Percentiles rank a stretch among this genome's conserved stretches.
Evolutionary conservation across 345 rosid genomes (phyloP).

Genomic region (Acer yangbiense): DNA sequence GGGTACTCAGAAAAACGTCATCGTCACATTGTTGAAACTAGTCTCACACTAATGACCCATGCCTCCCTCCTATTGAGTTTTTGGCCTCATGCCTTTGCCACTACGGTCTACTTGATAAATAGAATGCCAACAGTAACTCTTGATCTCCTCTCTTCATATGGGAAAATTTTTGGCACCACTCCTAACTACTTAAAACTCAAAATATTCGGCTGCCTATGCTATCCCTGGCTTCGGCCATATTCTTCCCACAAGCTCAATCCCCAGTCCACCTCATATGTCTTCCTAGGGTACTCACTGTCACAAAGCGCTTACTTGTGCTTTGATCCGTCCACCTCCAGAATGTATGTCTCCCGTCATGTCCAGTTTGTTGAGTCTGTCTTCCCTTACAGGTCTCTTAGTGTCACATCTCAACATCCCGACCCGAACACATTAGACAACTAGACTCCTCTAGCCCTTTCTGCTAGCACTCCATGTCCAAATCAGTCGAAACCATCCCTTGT

Average conservation of each 20-base stretch:
- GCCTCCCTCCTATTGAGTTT: too few species aligned
- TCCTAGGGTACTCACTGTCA: background rate
- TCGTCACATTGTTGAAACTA: background rate
- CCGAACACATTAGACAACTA: too few species aligned
- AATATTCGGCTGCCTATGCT: background rate
- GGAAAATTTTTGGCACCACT: background rate
- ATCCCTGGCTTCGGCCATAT: background rate
- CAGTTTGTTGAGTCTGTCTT: too few species aligned
- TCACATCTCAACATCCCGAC: too few species aligned
- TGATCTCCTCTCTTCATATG: background rate
- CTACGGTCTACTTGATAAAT: background rate
- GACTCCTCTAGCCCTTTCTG: too few species aligned
- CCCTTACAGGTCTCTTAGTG: too few species aligned
- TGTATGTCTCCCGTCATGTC: too few species aligned
- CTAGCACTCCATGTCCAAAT: too few species aligned
- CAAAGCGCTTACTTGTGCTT: background rate
- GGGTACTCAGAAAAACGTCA: background rate
- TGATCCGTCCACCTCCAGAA: background rate
- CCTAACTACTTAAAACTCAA: background rate
- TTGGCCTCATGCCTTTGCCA: background rate
- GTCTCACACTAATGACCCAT: background rate
- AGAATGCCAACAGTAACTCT: background rate
- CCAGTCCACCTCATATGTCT: background rate
- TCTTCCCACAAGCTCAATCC: background rate
- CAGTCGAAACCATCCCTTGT: too few species aligned